Conservation (phyloP, 2,329 filamentous ascomycete species). For the Cryphonectria carpinicola region DNA sequence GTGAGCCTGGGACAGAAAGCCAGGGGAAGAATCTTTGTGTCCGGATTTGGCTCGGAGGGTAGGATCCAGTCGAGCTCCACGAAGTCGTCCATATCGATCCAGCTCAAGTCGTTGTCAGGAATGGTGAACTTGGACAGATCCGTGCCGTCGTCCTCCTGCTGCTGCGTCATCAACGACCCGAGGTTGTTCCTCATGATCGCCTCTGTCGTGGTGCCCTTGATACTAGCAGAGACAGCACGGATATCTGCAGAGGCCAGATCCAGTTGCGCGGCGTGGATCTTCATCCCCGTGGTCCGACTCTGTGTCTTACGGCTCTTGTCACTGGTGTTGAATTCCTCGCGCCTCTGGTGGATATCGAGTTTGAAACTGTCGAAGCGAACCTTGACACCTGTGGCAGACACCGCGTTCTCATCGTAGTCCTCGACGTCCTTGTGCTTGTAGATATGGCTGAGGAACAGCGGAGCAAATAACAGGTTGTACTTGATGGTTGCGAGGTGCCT, state of each 20-base stretch:
- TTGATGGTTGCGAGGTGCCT: constrained; percentile 98
- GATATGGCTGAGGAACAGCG: constrained; percentile 92
- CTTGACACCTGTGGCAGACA: constrained; percentile 95
- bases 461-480: constrained; percentile 90
- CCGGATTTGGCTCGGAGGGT: constrained; percentile 84
- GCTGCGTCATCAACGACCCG: constrained; percentile 54
- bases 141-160: constrained; percentile 59
- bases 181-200: constrained; percentile 68
- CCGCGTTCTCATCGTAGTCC: constrained; percentile 74
- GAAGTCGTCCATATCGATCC: constrained; percentile 99
- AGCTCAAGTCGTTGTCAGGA: constrained; percentile 90
- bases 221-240: constrained; percentile 88
- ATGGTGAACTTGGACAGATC: constrained; percentile 92
- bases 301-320: constrained; percentile 77
- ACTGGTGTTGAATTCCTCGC: constrained; percentile 86
- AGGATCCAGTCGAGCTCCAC: constrained; percentile 97
- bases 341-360: constrained; percentile 90
- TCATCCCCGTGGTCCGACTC: constrained; percentile 87
- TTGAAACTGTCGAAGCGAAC: constrained; percentile 96
- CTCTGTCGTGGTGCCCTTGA: constrained; percentile 77
- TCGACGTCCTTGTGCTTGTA: constrained; percentile 98
- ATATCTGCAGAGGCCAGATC: constrained; percentile 92
- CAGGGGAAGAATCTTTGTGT: constrained; percentile 91
- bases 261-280: constrained; percentile 91
- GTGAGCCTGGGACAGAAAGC: constrained; percentile 94